These are phyloP conservation scores for Plasmodium vivax DNA, from an alignment of 169 alveolate genomes.

Conservation along the genomic window DNA sequence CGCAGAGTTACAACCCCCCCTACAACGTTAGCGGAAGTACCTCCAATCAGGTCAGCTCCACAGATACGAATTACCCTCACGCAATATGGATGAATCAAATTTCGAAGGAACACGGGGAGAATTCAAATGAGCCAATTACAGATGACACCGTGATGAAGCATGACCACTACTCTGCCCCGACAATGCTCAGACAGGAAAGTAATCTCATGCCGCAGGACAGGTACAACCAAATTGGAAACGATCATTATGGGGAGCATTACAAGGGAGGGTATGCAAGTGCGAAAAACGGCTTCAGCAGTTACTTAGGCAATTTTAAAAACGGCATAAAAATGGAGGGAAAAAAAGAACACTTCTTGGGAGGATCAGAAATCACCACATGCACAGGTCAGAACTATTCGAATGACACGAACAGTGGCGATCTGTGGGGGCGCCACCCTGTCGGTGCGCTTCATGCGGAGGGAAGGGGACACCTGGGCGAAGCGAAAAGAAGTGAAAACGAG, in stretches of 20 bases:
- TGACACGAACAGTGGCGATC: neutral
- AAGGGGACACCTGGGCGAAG: neutral
- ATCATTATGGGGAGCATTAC: neutral
- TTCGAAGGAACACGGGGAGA: neutral
- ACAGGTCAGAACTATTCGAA: neutral
- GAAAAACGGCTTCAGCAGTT: neutral
- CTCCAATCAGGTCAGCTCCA: neutral
- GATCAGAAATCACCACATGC: neutral
- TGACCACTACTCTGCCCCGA: neutral
- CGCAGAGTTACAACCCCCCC: neutral
- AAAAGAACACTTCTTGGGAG: neutral
- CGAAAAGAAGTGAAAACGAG: neutral
- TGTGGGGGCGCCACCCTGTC: neutral
- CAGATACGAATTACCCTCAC: neutral
- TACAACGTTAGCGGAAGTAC: neutral
- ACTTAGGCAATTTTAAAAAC: neutral
- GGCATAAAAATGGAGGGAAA: neutral
- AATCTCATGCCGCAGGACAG: neutral
- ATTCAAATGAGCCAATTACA: neutral
- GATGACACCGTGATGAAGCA: neutral
- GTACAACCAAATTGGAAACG: neutral
- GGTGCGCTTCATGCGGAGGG: neutral
- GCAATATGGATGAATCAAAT: neutral
- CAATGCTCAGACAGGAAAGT: neutral
- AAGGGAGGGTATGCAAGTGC: neutral